phyloP scores from a whole-genome alignment of 2,329 filamentous ascomycete species.

The Aphanoascus verrucosus region DNA sequence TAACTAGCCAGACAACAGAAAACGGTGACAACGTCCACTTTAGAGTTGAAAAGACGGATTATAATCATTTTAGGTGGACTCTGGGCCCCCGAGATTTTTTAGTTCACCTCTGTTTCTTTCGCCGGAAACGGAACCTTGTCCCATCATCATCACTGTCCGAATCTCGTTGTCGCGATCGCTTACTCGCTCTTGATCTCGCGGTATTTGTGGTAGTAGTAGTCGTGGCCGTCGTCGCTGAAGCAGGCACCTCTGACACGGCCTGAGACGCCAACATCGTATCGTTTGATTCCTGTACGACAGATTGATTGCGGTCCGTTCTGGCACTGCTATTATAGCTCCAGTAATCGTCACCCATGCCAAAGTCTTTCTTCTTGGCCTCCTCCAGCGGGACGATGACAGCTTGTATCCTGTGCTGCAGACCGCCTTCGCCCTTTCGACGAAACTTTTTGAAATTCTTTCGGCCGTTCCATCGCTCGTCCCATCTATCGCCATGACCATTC shows the following conservation, averaged over 20 bases:
- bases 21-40: too few relatives aligned
- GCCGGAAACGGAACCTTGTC: constrained; percentile 45
- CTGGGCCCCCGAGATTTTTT: too few relatives aligned
- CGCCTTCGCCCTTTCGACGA: constrained; percentile 26
- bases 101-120: constrained; percentile 26
- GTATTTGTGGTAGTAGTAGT: constrained; percentile 2
- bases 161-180: constrained; percentile 25
- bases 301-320: constrained; percentile 19
- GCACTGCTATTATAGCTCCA: constrained; percentile 44
- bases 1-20: too few relatives aligned
- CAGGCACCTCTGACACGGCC: background rate
- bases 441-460: constrained; percentile 95
- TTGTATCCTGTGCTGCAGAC: constrained; percentile 35
- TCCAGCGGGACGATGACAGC: constrained; percentile 60
- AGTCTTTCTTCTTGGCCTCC: constrained; percentile 59
- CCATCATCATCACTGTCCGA: constrained; percentile 49
- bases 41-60: too few relatives aligned
- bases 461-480: constrained; percentile 87
- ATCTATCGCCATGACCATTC: constrained; percentile 48
- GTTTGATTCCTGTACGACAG: constrained; percentile 12
- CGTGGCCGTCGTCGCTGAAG: background rate
- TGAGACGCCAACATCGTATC: constrained; percentile 8
- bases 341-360: constrained; percentile 65
- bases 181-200: background rate
- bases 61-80: too few relatives aligned